phyloP scores from a whole-genome alignment of 1,139 yeast species.

The Hemisphaericaspora xylanilytica region DNA sequence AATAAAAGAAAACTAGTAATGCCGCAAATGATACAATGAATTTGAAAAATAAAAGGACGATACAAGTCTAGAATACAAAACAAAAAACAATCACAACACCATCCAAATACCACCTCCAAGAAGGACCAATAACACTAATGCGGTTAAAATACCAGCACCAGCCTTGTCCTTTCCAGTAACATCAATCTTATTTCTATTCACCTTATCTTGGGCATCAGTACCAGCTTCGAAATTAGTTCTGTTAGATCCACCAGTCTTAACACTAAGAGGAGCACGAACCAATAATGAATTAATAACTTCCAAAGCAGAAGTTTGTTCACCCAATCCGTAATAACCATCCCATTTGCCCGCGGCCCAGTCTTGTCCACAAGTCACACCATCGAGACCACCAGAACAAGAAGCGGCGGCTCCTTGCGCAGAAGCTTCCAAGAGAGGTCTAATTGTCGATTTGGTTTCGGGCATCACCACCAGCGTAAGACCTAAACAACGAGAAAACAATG shows the following conservation, averaged over 20 bases:
- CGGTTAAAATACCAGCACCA: slow-evolving; percentile 49
- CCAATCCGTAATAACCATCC: slow-evolving; percentile 71
- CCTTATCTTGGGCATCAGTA: slow-evolving; percentile 23
- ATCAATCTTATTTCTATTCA: slow-evolving; percentile 29
- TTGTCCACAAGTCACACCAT: slow-evolving; percentile 76
- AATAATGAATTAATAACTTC: slow-evolving; percentile 53
- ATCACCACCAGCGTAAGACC: slow-evolving; percentile 59
- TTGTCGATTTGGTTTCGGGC: slow-evolving; percentile 44
- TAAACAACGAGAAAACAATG: slow-evolving; percentile 64
- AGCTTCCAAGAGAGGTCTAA: slow-evolving; percentile 43
- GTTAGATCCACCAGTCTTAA: slow-evolving; percentile 46
- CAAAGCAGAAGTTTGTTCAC: slow-evolving; percentile 76
- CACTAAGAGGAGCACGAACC: slow-evolving; percentile 34
- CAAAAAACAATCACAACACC: slow-evolving; percentile 27
- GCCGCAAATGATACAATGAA: too few species aligned
- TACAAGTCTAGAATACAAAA: not conserved
- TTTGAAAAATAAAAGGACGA: slow-evolving; percentile 1
- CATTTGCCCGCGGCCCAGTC: slow-evolving; percentile 57
- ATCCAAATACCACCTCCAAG: slow-evolving; percentile 47
- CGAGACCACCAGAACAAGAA: slow-evolving; percentile 71
- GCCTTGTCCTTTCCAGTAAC: slow-evolving; percentile 42
- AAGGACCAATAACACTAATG: slow-evolving; percentile 36
- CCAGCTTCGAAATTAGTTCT: slow-evolving; percentile 50
- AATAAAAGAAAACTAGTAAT: too few species aligned
- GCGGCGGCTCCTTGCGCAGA: slow-evolving; percentile 68